A percentile compares a stretch with the other conserved stretches of the same genome.
These are phyloP conservation scores for Neonectria magnoliae DNA, from an alignment of 2,329 filamentous ascomycete species.

Conservation along the genomic window DNA sequence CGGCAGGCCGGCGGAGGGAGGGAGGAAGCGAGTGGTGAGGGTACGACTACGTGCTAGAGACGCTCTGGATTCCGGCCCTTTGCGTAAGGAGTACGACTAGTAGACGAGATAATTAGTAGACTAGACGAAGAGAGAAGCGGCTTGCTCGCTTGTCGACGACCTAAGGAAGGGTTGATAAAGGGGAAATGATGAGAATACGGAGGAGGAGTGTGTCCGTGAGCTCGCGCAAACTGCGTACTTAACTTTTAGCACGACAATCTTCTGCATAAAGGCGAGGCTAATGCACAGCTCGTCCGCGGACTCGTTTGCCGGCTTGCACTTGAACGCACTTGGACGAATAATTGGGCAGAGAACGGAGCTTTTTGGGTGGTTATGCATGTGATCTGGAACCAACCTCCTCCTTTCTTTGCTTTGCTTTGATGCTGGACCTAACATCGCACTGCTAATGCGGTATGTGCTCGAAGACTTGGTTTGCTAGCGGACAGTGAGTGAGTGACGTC, in stretches of 20 bases:
- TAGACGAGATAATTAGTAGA: not conserved
- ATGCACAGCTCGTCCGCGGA: slow-evolving; percentile 20
- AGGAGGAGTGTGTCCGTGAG: not conserved
- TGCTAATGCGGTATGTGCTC: not conserved
- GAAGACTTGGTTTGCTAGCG: not conserved
- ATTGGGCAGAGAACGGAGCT: slow-evolving; percentile 12
- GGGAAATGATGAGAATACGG: not conserved
- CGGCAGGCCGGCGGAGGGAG: not conserved
- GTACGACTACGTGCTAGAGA: not conserved
- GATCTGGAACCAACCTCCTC: slow-evolving; percentile 7
- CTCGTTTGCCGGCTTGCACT: slow-evolving; percentile 15
- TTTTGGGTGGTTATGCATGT: slow-evolving; percentile 13
- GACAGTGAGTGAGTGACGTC: not conserved
- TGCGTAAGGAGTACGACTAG: not conserved
- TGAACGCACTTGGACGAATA: slow-evolving; percentile 11
- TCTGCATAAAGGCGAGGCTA: slow-evolving; percentile 13
- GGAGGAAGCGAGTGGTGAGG: not conserved
- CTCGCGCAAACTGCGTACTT: not conserved
- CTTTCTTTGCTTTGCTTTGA: not conserved
- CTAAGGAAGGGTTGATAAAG: not conserved
- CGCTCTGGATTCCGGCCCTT: not conserved
- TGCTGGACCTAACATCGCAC: not conserved
- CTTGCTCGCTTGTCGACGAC: slow-evolving; percentile 3
- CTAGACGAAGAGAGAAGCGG: slow-evolving; percentile 3
- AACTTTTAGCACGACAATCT: not conserved